Percentiles rank a stretch among this genome's conserved stretches.
These are phyloP conservation scores for Candida michaelii DNA, from an alignment of 805 yeast genomes.

Conservation along the genomic window DNA sequence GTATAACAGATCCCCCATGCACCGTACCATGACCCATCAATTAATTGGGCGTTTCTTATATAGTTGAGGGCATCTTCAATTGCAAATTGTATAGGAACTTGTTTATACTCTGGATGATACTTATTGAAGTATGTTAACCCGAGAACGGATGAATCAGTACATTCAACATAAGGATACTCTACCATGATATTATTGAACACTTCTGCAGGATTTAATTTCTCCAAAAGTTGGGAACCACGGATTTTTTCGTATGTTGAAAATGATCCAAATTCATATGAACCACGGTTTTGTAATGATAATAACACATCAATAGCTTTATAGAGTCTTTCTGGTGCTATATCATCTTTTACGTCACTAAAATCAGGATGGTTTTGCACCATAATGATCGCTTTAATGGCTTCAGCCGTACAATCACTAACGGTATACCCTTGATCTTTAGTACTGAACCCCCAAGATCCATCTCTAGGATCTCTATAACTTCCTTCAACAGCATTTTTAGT, in stretches of 20 bases:
- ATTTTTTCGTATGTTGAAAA: constrained; percentile 89
- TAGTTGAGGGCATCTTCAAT: constrained; percentile 73
- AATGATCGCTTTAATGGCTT: constrained; percentile 86
- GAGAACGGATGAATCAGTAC: constrained; percentile 91
- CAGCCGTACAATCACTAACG: constrained; percentile 96
- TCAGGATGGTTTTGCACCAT: constrained; percentile 76
- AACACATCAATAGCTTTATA: constrained; percentile 75
- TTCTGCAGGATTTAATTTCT: constrained; percentile 89
- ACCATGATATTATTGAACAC: constrained; percentile 98
- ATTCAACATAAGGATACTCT: constrained; percentile 97
- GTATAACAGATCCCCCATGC: constrained; percentile 97
- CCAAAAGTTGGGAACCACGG: constrained; percentile 76
- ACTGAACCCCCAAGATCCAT: constrained; percentile 95
- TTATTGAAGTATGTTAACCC: constrained; percentile 80
- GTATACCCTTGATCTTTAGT: constrained; percentile 96
- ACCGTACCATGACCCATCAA: constrained; percentile 97
- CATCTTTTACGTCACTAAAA: constrained; percentile 48
- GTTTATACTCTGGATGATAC: constrained; percentile 61
- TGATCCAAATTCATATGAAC: constrained; percentile 80
- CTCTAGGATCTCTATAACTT: constrained; percentile 76
- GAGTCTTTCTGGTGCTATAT: constrained; percentile 55
- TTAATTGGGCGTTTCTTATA: constrained; percentile 63
- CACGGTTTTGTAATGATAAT: constrained; percentile 73
- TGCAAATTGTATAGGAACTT: constrained; percentile 63
- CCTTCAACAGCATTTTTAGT: constrained; percentile 74